Evolutionary conservation across 2,329 filamentous ascomycete species (phyloP).

Genomic region (Paradendryphiella salina): DNA sequence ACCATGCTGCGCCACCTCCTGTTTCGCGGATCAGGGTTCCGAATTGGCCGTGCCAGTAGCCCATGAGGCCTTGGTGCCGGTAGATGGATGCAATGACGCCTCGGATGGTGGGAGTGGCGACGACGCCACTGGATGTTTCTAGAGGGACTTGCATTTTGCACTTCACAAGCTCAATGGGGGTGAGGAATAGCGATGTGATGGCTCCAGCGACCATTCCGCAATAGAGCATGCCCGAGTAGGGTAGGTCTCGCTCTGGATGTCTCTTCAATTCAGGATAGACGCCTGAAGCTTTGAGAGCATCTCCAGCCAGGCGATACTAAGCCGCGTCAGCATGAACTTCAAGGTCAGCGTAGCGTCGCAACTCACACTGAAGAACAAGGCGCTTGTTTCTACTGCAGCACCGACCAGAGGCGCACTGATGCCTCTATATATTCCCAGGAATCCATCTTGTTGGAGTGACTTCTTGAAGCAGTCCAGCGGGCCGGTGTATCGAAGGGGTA

Average conservation of each 20-base stretch:
- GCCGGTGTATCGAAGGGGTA: conserved; percentile 79
- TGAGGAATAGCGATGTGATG: conserved; percentile 87
- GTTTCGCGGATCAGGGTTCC: conserved; percentile 94
- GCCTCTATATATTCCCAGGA: conserved; percentile 83
- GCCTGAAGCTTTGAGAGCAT: conserved; percentile 63
- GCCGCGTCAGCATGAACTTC: conserved; percentile 22
- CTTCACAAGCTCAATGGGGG: conserved; percentile 95
- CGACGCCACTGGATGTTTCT: conserved; percentile 43
- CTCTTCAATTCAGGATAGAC: conserved; percentile 55
- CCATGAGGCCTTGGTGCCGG: conserved; percentile 75
- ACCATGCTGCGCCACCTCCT: conserved; percentile 93
- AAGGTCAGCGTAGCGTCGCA: neutral
- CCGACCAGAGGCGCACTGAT: conserved; percentile 90
- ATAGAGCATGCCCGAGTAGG: conserved; percentile 72
- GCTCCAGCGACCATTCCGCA: conserved; percentile 87
- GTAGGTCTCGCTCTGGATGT: conserved; percentile 59
- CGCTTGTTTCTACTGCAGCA: conserved; percentile 88
- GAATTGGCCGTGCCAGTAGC: conserved; percentile 94
- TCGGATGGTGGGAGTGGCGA: conserved; percentile 64
- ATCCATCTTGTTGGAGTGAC: conserved; percentile 76
- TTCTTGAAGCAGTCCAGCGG: conserved; percentile 93
- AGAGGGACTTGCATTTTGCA: conserved; percentile 91
- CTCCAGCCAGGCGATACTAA: conserved; percentile 56
- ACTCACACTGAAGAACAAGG: conserved; percentile 79
- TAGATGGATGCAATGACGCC: conserved; percentile 78